Percentiles rank a stretch among this genome's conserved stretches.
phyloP scores from a whole-genome alignment of 179 eudicot genomes.

The Amaranthus tricolor region DNA sequence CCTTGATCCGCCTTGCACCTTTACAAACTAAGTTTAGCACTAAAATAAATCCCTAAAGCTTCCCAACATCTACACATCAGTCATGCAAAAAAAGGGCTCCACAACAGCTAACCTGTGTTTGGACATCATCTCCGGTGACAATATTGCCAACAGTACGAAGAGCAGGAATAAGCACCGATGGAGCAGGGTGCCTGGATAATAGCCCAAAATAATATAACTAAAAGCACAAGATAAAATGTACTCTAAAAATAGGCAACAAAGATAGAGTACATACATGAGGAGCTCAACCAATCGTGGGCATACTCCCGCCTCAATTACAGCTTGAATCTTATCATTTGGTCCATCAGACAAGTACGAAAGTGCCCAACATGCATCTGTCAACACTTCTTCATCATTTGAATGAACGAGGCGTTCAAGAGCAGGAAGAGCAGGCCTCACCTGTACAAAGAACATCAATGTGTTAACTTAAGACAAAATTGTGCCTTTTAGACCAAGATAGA shows the following conservation, averaged over 20 bases:
- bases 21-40: not conserved
- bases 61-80: not conserved
- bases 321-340: constrained; percentile 86
- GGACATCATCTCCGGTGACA: constrained; percentile 81
- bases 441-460: constrained; percentile 2
- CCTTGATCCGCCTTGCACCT: too few species aligned
- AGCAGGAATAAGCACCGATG: constrained; percentile 79
- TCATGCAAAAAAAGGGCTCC: not conserved
- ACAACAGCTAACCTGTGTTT: constrained; percentile 65
- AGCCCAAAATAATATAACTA: constrained; percentile 7
- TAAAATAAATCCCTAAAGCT: not conserved
- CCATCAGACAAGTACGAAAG: constrained; percentile 88
- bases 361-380: constrained; percentile 92
- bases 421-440: constrained; percentile 45
- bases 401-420: constrained; percentile 71
- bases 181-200: constrained; percentile 66
- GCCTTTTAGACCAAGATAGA: not conserved
- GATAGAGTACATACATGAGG: constrained; percentile 51
- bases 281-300: constrained; percentile 77
- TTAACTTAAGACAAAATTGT: not conserved
- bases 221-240: constrained; percentile 4
- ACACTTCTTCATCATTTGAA: constrained; percentile 79
- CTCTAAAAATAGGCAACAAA: not conserved
- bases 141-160: constrained; percentile 88
- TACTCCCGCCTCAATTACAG: constrained; percentile 77